Evolutionary conservation across 1,284 basidiomycete genomes (phyloP).

Genomic region (Heterobasidion parviporum): DNA sequence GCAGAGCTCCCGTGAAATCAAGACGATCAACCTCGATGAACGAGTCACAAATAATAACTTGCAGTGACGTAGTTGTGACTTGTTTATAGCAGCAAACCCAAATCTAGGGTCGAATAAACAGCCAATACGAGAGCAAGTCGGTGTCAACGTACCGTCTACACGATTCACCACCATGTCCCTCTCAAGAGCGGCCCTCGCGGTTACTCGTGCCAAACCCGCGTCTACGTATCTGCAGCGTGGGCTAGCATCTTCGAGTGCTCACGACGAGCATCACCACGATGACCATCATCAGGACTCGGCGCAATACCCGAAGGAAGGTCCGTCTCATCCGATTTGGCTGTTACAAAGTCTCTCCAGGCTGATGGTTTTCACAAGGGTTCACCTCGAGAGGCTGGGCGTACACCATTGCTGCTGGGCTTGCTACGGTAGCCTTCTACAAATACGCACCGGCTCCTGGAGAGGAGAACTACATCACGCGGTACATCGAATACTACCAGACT

Average conservation of each 20-base stretch:
- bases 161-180: conserved; percentile 23
- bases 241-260: conserved; percentile 27
- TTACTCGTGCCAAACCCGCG: conserved; percentile 18
- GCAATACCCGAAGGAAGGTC: conserved; percentile 54
- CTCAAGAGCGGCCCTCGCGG: conserved; percentile 24
- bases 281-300: conserved; percentile 32
- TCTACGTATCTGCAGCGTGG: conserved; percentile 22
- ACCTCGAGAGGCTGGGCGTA: conserved; percentile 55
- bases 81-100: too few relatives aligned
- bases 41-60: background rate
- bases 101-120: background rate
- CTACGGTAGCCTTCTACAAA: conserved; percentile 50
- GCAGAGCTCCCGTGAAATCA: background rate
- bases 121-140: conserved; percentile 2
- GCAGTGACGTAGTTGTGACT: background rate
- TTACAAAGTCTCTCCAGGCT: background rate
- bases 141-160: conserved; percentile 1
- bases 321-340: conserved; percentile 10
- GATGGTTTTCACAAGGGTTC: conserved; percentile 34
- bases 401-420: conserved; percentile 37
- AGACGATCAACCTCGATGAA: background rate
- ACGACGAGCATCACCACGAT: conserved; percentile 24
- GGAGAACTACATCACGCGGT: conserved; percentile 53
- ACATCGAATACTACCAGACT: conserved; percentile 46
- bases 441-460: conserved; percentile 53